phyloP scores from a whole-genome alignment of 2,329 filamentous ascomycete species.

The Curvularia lunata region DNA sequence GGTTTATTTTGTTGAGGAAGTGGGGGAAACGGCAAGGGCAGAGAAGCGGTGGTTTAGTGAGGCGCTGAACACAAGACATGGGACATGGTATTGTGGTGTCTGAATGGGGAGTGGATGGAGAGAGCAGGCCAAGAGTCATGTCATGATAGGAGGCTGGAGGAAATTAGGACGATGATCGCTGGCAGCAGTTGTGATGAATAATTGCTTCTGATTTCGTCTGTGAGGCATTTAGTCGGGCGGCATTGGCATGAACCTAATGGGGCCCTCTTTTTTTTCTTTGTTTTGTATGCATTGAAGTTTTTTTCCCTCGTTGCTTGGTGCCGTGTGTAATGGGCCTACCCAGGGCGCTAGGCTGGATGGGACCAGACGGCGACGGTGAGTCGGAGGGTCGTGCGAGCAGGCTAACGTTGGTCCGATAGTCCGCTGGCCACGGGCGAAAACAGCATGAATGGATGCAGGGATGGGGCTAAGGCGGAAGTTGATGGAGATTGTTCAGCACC shows the following conservation, averaged over 20 bases:
- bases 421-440: slow-evolving; percentile 13
- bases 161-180: slow-evolving; percentile 19
- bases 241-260: neutral
- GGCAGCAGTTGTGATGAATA: neutral
- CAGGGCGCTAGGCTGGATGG: neutral
- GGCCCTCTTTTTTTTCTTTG: neutral
- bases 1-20: slow-evolving; percentile 7
- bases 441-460: slow-evolving; percentile 4
- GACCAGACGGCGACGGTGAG: slow-evolving; percentile 1
- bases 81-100: neutral
- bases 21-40: neutral
- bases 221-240: neutral
- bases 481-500: slow-evolving; percentile 20
- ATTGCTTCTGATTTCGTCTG: neutral
- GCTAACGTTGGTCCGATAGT: slow-evolving; percentile 17
- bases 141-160: slow-evolving; percentile 1
- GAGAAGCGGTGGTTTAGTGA: neutral
- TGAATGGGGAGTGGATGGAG: too few species aligned
- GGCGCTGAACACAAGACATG: slow-evolving; percentile 6
- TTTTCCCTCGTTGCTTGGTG: slow-evolving; percentile 6
- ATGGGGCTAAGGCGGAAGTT: neutral
- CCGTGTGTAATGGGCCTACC: slow-evolving; percentile 1
- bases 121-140: neutral
- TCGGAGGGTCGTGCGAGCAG: slow-evolving; percentile 4
- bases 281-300: slow-evolving; percentile 1